Evolutionary conservation across 192 early-diverging fungal genomes (phyloP), one percentile per base, ranked within the genome.

Genomic region (Phycomyces blakesleeanus): DNA sequence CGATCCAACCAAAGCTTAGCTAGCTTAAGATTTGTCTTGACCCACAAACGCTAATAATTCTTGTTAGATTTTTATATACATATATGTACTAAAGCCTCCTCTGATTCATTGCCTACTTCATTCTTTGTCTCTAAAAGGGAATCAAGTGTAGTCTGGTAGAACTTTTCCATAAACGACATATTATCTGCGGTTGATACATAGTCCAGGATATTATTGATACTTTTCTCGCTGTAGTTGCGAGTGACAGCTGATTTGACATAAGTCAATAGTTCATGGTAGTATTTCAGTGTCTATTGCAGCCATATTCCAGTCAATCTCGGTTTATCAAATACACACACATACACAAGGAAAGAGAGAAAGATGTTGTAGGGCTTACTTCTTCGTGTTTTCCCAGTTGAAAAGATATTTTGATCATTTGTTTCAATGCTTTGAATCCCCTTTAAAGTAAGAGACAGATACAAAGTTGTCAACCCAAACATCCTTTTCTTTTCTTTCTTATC

Each of bases 381-480:
- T 87, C 82, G 67, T 83, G 87, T 60, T 82, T 61, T 24, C 73
- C 74, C 22, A 83, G 76, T 59, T 87, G 82, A 76, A 89, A 92
- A 7, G 87, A 80, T 34, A 91, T 69, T 61, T 95, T 95, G 47
- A 87, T 80, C 79, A 91, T 91, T 68, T 95, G 93, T 72, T 95
- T 95, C 29, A 89, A 66, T 0, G 93, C 87, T 57, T 93, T 95
- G 75, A 95, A 95, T 20, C 91, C 91, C 93, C 93, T 93, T 22
- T n/a, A 18, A 38, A 22, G n/a, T n/a, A n/a, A n/a, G n/a, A n/a
- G n/a, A n/a, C n/a, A n/a, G n/a, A n/a, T n/a, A 34, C 51, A 41
- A 44, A 16, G 37, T 12, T 34, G 29, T 34, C 29, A 34, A 34
- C 29, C 29, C 7, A 34, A 7, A 7, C 29, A 7, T 34, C 29